Base-by-base conservation (phyloP, 2,329 filamentous ascomycete genomes). In the Pseudogymnoascus destructans region DNA sequence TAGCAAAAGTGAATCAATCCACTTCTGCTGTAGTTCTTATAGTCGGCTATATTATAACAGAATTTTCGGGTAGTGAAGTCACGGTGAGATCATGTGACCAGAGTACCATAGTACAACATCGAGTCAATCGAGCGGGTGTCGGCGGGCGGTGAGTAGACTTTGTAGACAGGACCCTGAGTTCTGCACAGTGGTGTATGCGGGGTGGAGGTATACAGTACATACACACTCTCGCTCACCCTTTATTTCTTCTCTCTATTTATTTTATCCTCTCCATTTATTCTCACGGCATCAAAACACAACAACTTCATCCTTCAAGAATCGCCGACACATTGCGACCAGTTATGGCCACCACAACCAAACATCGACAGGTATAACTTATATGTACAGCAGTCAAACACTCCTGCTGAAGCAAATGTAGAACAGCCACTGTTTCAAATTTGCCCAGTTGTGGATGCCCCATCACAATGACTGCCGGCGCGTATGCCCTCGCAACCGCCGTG, bases 351-450 rank as follows among this genome's bases (percentile, higher is more conserved):
- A n/a, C 38, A 49, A 49, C 42, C 42, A 49, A 49, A 25, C 13
- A 15, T n/a, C n/a, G n/a, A 49, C 21, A 15, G 10, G 10, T 15
- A 27, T 15, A 7, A n/a, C n/a, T n/a, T 25, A 25, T 13, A 21
- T 11, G 5, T 19, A 21, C 36, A 21, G 17, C 9, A 3, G 1
- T 25, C 40, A 11, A 49, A 49, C 42, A 27, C 3, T 49, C 42
- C 23, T 15, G 42, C 42, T 49, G 42, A 49, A 49, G 42, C 42
- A 49, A 49, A 49, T 49, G 23, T 49, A 49, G 42, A 49, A 49
- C 42, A 49, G 13, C 23, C 23, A 49, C 42, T 49, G 42, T 49
- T 49, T 49, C 42, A 27, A 23, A 27, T 49, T n/a, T 49, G 42
- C n/a, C n/a, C 42, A 27, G 13, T 10, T 21, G 38, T 40, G 38